Evolutionary conservation across 805 yeast species (phyloP).

Genomic region (Saccharomyces mikatae): DNA sequence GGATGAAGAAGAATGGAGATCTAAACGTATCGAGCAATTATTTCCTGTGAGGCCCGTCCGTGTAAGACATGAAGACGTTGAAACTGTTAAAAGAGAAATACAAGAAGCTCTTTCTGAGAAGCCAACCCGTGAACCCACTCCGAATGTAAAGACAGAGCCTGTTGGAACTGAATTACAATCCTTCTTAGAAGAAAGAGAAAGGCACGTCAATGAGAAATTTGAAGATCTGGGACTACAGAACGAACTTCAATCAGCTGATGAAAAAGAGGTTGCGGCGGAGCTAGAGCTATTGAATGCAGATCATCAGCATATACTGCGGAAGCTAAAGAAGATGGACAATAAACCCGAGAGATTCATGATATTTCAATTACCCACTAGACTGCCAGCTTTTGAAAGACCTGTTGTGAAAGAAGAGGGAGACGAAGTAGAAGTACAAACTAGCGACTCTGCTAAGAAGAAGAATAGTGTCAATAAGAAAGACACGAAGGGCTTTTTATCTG

Average conservation of each 20-base stretch:
- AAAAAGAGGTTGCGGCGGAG: slow-evolving; percentile 33
- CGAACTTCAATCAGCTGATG: slow-evolving; percentile 27
- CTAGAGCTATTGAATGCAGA: slow-evolving; percentile 32
- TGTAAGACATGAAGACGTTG: slow-evolving; percentile 37
- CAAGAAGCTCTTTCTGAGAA: slow-evolving; percentile 23
- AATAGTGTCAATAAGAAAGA: slow-evolving; percentile 7
- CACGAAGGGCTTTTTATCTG: slow-evolving; percentile 5
- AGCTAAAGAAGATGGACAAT: slow-evolving; percentile 25
- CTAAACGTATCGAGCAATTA: slow-evolving; percentile 29
- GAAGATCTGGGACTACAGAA: slow-evolving; percentile 21
- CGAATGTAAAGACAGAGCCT: slow-evolving; percentile 21
- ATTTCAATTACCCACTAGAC: slow-evolving; percentile 33
- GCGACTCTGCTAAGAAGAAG: slow-evolving; percentile 7
- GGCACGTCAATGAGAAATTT: slow-evolving; percentile 24
- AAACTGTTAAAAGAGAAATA: slow-evolving; percentile 26
- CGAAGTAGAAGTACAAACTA: slow-evolving; percentile 12
- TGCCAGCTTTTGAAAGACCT: slow-evolving; percentile 29
- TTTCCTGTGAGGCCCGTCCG: slow-evolving; percentile 69
- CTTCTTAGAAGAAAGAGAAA: slow-evolving; percentile 19
- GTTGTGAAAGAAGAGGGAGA: slow-evolving; percentile 5
- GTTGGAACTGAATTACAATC: slow-evolving; percentile 10
- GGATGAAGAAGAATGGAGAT: slow-evolving; percentile 22
- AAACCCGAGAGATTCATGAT: slow-evolving; percentile 30
- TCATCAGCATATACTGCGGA: slow-evolving; percentile 31
- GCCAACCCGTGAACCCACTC: slow-evolving; percentile 25